phyloP scores from a whole-genome alignment of 2,329 filamentous ascomycete species.

The Neofusicoccum kwambonambiense region DNA sequence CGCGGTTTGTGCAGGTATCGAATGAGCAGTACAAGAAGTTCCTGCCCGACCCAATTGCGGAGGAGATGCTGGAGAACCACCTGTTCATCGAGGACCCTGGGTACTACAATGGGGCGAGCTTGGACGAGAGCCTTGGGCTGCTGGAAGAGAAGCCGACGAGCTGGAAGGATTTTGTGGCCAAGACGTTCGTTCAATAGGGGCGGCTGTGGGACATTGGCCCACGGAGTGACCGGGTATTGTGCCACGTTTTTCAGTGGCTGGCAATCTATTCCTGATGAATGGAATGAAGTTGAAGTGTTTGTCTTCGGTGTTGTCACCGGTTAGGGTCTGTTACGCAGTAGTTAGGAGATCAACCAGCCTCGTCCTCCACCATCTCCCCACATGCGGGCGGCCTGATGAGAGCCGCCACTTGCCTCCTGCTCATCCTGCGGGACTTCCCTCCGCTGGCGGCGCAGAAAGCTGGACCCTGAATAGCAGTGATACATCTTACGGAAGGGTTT shows the following conservation, averaged over 20 bases:
- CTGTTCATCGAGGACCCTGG: conserved; percentile 52
- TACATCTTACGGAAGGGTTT: background rate
- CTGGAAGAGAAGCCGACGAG: conserved; percentile 39
- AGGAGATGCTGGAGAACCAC: conserved; percentile 57
- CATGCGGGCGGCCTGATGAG: background rate
- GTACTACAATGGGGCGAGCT: conserved; percentile 50
- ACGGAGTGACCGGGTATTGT: too few relatives aligned
- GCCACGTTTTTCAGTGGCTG: too few relatives aligned
- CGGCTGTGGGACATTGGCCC: background rate
- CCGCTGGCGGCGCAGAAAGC: background rate
- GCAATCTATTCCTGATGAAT: too few relatives aligned
- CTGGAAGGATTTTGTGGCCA: conserved; percentile 38
- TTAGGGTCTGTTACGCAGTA: background rate
- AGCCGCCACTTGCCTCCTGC: background rate
- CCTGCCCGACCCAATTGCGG: conserved; percentile 41
- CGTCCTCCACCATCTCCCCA: background rate
- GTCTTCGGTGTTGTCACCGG: background rate
- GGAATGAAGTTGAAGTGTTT: too few relatives aligned
- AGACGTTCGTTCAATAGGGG: background rate
- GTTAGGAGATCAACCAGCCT: background rate
- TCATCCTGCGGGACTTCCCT: background rate
- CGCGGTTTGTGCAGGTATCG: conserved; percentile 37
- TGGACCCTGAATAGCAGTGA: background rate
- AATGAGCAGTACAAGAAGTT: conserved; percentile 44
- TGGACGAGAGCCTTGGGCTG: conserved; percentile 41